Base-by-base conservation (phyloP, 495 filamentous ascomycete genomes). In the Daldinia decipiens region DNA sequence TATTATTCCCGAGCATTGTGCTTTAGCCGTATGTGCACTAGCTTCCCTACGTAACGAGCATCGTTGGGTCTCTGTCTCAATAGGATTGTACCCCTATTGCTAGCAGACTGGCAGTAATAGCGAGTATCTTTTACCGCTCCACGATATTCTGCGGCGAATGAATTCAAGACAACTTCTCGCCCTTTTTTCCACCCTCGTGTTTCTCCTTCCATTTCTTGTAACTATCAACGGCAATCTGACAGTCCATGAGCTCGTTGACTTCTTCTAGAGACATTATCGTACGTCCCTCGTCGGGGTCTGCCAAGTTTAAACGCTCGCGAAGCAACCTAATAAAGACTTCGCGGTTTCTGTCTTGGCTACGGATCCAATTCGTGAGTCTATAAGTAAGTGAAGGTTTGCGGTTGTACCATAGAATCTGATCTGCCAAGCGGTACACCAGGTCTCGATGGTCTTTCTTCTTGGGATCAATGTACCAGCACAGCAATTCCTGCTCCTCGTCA, bases 191-290 rank as follows among this genome's bases (percentile, higher is more conserved):
- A 13, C 17, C 8, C 3, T 1, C 26, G 21, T 80, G 4, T 43
- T 84, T 11, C 81, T 80, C 0, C 82, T 84, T 60, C 79, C 17
- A 11, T 24, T 77, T 36, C 79, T 83, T 70, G 79, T 82, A 50
- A 8, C 50, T 11, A n/a, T 40, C 32, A 6, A 71, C 5, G 1
- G 43, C 19, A 2, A 15, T 27, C 1, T 79, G 86, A 55, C 62
- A 85, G 13, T 83, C 81, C 59, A 74, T 67, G 26, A 74, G 50
- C 24, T 71, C 68, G 3, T 31, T n/a, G 6, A 65, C 17, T 43
- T 68, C 59, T 8, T 34, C 52, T 0, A 59, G 26, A 1, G 21
- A n/a, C 63, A 71, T 74, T 15, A 71, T 71, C 27, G 60, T 43
- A 0, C 27, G 19, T 24, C 51, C 55, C 5, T 36, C 11, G 4